Percentiles rank a stretch among this genome's conserved stretches.
These are phyloP conservation scores for Tuber melanosporum DNA, from an alignment of 495 filamentous ascomycete species.

Conservation along the genomic window DNA sequence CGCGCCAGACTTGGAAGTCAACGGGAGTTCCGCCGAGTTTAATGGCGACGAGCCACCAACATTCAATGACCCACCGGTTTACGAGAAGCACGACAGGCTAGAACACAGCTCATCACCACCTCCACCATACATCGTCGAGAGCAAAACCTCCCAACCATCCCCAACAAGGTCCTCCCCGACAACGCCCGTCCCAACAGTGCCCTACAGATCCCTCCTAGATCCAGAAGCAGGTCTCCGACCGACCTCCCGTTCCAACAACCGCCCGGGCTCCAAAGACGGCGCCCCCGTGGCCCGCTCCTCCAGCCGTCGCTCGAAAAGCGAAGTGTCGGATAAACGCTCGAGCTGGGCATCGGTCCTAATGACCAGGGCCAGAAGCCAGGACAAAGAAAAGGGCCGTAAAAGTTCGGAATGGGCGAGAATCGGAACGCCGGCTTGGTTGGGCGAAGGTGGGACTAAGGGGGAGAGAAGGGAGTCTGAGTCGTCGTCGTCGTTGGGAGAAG, in stretches of 20 bases:
- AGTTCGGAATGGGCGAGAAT: constrained; percentile 43
- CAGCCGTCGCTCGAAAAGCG: constrained; percentile 27
- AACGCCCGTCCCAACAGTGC: not conserved
- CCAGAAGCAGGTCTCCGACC: constrained; percentile 14
- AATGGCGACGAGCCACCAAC: constrained; percentile 11
- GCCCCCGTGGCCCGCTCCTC: not conserved
- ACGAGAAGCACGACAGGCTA: constrained; percentile 17
- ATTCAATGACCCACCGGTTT: constrained; percentile 29
- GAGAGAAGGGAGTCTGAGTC: constrained; percentile 42
- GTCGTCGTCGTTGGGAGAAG: constrained; percentile 44
- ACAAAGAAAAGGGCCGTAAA: constrained; percentile 44
- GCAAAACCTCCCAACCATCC: constrained; percentile 16
- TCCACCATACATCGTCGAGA: constrained; percentile 19
- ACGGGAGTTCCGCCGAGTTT: not conserved
- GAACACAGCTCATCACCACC: constrained; percentile 24
- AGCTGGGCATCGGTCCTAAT: constrained; percentile 27
- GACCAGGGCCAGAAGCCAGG: constrained; percentile 47
- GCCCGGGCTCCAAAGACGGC: constrained; percentile 23
- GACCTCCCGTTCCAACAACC: constrained; percentile 22
- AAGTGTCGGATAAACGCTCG: constrained; percentile 25
- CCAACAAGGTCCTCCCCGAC: not conserved
- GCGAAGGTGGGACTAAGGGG: constrained; percentile 23
- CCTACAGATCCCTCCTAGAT: not conserved
- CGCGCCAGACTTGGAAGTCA: not conserved
- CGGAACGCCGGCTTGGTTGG: constrained; percentile 42